Base-by-base conservation (phyloP, 2,329 filamentous ascomycete species). In the Curvularia lunata region DNA sequence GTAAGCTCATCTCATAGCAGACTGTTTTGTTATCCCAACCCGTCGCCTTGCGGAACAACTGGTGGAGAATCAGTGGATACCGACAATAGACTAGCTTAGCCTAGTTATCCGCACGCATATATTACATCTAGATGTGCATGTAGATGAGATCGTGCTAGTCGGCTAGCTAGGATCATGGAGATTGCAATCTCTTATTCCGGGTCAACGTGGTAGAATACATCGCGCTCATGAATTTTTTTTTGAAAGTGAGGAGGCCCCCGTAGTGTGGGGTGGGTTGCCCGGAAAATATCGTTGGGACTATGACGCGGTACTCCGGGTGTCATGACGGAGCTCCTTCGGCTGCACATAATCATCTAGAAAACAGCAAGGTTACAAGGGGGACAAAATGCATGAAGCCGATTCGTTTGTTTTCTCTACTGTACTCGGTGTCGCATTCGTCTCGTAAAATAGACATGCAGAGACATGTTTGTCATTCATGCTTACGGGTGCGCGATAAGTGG, bases 81-180 rank as follows among this genome's bases (percentile, higher is more conserved):
- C 16, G 34, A 16, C 23, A 27, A 8, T 42, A 56, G 28, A 41
- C 52, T 48, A 53, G 52, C 32, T 47, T 59, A 46, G 54, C 28
- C 54, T 54, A 52, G 42, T 55, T 9, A 43, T 18, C 25, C 48
- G 48, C 47, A 56, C 42, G 51, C 56, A 56, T 51, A 52, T 16
- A 62, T 62, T 64, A 65, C 64, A 64, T 42, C 43, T 57, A 37
- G 46, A 61, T 61, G 47, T 59, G 59, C 54, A 56, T 61, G 28
- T 25, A 37, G 48, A 30, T 49, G 49, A 56, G 41, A 25, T 18
- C 32, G 28, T 47, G 43, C 56, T 45, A 52, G 38, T 23, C 34
- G 23, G 42, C 41, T 43, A 27, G 23, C 41, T 40, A 41, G 55
- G 57, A 40, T 46, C 19, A 45, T 21, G 21, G 48, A 38, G 34